Percentiles rank a stretch among this genome's conserved stretches.
phyloP scores from a whole-genome alignment of 2,329 filamentous ascomycete genomes.

The Paramyrothecium sp. region DNA sequence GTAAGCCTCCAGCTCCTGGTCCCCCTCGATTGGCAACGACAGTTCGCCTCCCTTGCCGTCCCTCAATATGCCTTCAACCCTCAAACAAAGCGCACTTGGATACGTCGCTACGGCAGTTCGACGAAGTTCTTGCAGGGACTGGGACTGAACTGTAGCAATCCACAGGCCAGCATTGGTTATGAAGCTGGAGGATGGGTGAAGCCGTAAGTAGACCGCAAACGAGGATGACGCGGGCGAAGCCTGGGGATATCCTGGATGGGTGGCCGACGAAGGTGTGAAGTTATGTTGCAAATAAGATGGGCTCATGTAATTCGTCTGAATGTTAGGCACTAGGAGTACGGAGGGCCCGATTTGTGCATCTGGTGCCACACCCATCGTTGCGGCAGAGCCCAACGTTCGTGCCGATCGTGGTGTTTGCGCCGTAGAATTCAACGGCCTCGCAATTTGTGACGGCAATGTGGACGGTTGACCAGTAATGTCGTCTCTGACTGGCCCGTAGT shows the following conservation, averaged over 20 bases:
- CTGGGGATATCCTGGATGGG: conserved; percentile 20
- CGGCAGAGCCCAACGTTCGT: conserved; percentile 21
- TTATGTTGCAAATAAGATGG: conserved; percentile 29
- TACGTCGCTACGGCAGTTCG: conserved; percentile 60
- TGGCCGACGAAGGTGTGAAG: conserved; percentile 17
- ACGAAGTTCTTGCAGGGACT: conserved; percentile 62
- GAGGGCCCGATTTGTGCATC: conserved; percentile 35
- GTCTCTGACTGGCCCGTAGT: conserved; percentile 16
- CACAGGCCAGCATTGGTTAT: conserved; percentile 54
- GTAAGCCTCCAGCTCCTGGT: conserved; percentile 72
- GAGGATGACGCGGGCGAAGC: conserved; percentile 16
- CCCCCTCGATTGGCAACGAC: conserved; percentile 63
- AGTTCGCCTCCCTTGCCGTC: conserved; percentile 60
- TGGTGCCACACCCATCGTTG: conserved; percentile 22
- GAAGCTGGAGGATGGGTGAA: conserved; percentile 62
- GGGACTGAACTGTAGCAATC: conserved; percentile 60
- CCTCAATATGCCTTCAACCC: conserved; percentile 66
- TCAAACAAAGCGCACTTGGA: conserved; percentile 55
- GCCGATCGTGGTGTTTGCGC: conserved; percentile 16
- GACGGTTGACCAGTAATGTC: conserved; percentile 16
- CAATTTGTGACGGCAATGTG: conserved; percentile 9
- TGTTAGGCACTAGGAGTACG: conserved; percentile 35
- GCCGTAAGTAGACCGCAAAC: conserved; percentile 66
- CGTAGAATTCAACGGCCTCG: conserved; percentile 12
- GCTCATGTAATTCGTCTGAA: conserved; percentile 32